Percentiles rank a stretch among this genome's conserved stretches.
Conservation (phyloP, 805 yeast species). For the Candida bentonensis region DNA sequence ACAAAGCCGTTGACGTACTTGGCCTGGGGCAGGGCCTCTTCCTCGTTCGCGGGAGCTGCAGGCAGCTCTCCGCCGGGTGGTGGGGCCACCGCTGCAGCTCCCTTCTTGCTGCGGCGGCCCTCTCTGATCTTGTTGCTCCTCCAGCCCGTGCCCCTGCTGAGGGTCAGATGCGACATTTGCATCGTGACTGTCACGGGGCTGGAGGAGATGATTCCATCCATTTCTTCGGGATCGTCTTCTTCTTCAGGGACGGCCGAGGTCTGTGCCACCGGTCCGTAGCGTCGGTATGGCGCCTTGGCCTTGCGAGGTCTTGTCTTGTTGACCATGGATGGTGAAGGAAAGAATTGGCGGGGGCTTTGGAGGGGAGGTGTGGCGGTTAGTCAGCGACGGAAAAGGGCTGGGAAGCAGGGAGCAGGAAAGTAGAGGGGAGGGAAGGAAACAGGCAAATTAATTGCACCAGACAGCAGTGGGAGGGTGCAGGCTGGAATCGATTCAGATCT, state of each 20-base stretch:
- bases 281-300: constrained; percentile 62
- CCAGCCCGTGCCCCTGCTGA: constrained; percentile 7
- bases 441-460: too few species aligned
- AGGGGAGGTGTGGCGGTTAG: neutral
- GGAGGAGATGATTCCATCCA: constrained; percentile 1
- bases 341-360: neutral
- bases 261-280: constrained; percentile 50
- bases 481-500: too few species aligned
- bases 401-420: too few species aligned
- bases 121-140: constrained; percentile 6
- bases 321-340: constrained; percentile 36
- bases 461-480: too few species aligned
- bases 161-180: constrained; percentile 15
- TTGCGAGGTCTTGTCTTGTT: constrained; percentile 81
- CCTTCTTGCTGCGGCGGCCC: constrained; percentile 4
- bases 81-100: neutral
- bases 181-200: constrained; percentile 15
- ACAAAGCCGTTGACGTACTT: constrained; percentile 1
- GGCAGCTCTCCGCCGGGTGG: constrained; percentile 6
- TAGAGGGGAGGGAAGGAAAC: too few species aligned
- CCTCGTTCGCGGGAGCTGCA: constrained; percentile 3
- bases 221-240: constrained; percentile 16
- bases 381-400: too few species aligned
- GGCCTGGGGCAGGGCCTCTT: constrained; percentile 5
- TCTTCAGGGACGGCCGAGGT: constrained; percentile 20